Evolutionary conservation across 1,139 yeast species (phyloP).

Genomic region (Candida sojae): DNA sequence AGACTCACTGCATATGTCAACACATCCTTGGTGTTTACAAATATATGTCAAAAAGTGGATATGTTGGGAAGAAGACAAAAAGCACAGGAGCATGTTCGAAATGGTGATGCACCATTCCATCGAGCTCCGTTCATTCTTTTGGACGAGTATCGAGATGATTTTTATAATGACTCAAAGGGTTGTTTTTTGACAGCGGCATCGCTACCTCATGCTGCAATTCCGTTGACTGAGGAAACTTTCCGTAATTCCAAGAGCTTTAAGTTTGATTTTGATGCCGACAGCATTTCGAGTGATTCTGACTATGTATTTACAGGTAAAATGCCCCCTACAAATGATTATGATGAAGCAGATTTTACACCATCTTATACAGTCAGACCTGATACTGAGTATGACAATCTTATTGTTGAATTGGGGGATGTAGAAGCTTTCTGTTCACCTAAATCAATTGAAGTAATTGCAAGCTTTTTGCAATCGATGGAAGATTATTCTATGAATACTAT

Average conservation of each 20-base stretch:
- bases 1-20: constrained; percentile 32
- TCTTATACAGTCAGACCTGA: constrained; percentile 38
- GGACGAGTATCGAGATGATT: constrained; percentile 43
- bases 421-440: constrained; percentile 39
- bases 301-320: constrained; percentile 4
- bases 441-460: constrained; percentile 30
- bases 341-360: constrained; percentile 48
- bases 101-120: constrained; percentile 83
- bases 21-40: constrained; percentile 61
- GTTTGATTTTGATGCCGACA: constrained; percentile 9
- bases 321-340: constrained; percentile 38
- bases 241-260: constrained; percentile 9
- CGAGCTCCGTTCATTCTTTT: constrained; percentile 72
- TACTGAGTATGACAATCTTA: constrained; percentile 55
- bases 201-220: constrained; percentile 65
- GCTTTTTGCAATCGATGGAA: constrained; percentile 31
- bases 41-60: constrained; percentile 58
- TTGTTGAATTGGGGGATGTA: constrained; percentile 53
- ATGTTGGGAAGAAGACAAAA: constrained; percentile 44
- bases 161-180: constrained; percentile 50
- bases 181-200: constrained; percentile 64
- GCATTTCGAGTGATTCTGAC: constrained; percentile 6
- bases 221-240: constrained; percentile 38
- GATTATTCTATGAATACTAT: constrained; percentile 46
- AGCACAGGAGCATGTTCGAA: constrained; percentile 67